Base-by-base conservation (phyloP, 2,329 filamentous ascomycete species). In the Calcarisporium arbuscula region DNA sequence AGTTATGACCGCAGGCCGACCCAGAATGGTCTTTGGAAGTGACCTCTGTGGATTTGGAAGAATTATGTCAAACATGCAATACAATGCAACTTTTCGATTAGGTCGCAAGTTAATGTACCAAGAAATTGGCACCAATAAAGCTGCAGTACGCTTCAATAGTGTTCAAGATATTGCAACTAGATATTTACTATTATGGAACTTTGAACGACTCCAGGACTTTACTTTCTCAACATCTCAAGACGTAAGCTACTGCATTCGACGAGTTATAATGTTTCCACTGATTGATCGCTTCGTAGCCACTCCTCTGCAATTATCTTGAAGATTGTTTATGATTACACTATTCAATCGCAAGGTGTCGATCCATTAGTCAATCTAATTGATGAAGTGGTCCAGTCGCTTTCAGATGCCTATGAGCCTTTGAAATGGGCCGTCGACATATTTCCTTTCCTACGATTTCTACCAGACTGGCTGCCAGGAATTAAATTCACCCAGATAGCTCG, bases 131-230 rank as follows among this genome's bases (percentile, higher is more conserved):
- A 39, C 32, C 10, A 35, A 28, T 19, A 2, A 5, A 11, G 21
- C 31, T 2, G 12, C 19, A 4, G 5, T 3, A 2, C 16, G 21
- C 20, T 43, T 36, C 17, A 6, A 21, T 4, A 15, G 31, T 4
- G 26, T 29, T 17, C 34, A 44, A 20, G 36, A 44, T 5, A 14
- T 38, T 8, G 43, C 43, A 16, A 29, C 36, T 4, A 21, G 21
- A 7, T 35, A 38, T 8, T 28, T 36, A 11, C 41, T 45, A 3
- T 3, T 39, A 8, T 22, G 35, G 3, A 12, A 14, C 4, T 27
- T 45, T 10, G 16, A 29, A 8, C 10, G 38, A 14, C 42, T 41
- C 4, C 5, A 9, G 3, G 19, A 32, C 14, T 19, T 34, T 9
- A 19, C 35, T 5, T n/a, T n/a, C n/a, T n/a, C 8, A 26, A 12